Conservation (phyloP, 495 filamentous ascomycete species). For the Aspergillus cavernicola region DNA sequence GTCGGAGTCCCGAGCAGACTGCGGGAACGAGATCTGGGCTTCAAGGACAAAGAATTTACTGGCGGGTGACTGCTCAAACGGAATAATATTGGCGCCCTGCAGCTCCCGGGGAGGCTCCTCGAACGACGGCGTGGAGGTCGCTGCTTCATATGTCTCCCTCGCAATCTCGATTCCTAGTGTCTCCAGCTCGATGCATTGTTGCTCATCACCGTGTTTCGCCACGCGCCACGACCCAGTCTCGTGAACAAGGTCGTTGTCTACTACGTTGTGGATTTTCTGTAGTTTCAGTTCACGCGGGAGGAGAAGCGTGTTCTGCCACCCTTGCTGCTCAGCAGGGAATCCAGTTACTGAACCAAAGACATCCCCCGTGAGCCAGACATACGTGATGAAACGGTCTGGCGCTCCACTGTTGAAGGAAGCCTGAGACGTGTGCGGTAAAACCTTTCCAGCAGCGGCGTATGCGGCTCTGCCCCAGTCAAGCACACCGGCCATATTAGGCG, state of each 20-base stretch:
- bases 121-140: conserved; percentile 2
- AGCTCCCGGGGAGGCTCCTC: conserved; percentile 10
- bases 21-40: conserved; percentile 15
- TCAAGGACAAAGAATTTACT: conserved; percentile 16
- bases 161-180: conserved; percentile 21
- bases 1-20: conserved; percentile 13
- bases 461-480: conserved; percentile 21
- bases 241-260: conserved; percentile 17
- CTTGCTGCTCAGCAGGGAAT: conserved; percentile 18
- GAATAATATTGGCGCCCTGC: neutral
- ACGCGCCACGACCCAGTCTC: conserved; percentile 20
- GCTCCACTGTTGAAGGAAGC: conserved; percentile 15
- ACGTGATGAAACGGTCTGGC: conserved; percentile 19
- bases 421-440: conserved; percentile 15
- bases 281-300: conserved; percentile 19
- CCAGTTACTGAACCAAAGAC: conserved; percentile 9
- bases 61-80: conserved; percentile 14
- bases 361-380: conserved; percentile 21
- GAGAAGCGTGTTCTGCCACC: conserved; percentile 18
- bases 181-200: conserved; percentile 7
- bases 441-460: conserved; percentile 21
- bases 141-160: conserved; percentile 16
- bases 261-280: conserved; percentile 13
- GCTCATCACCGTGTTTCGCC: neutral
- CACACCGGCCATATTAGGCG: conserved; percentile 21